Base-by-base conservation (phyloP, 768 basidiomycete species). In the Sutorius australiensis region DNA sequence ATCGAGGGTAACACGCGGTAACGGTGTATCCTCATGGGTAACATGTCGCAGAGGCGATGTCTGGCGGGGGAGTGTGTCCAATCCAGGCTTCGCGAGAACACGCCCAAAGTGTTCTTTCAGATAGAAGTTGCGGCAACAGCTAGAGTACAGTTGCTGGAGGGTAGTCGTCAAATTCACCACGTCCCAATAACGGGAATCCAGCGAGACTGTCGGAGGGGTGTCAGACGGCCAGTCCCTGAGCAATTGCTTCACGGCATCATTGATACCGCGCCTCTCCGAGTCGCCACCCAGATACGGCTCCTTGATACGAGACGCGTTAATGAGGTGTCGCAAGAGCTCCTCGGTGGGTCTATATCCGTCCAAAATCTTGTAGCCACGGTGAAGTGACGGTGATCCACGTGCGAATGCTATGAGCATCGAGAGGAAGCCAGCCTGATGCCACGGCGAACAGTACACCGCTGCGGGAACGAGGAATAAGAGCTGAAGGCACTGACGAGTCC, bases 321-420 rank as follows among this genome's bases (percentile, higher is more conserved):
- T 13, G 33, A 37, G 24, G 11, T 11, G 2, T 4, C 12, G 0
- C 16, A 63, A 7, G 13, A 13, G 37, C 1, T 11, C 8, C 28
- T 41, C 10, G 0, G 50, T 51, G 1, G 59, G 61, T 16, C 30
- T 28, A 28, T 58, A 63, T 28, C 53, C 61, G 10, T 55, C 52
- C 14, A 16, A 37, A 28, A 60, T 38, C 33, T 52, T 47, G 54
- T 46, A 55, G 31, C 38, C 41, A 9, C 24, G 30, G 31, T 57
- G 37, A 7, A 21, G n/a, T 24, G 57, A 42, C 10, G 48, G 48
- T 12, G 49, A 10, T 21, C 54, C 43, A 10, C 55, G 43, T 2
- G 56, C 50, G 40, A 73, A 70, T 5, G 73, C 59, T 9, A 74
- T 32, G 0, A 74, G 45, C 17, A 67, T 64, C 0, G 64, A 59